Evolutionary conservation across 805 yeast species (phyloP).

Genomic region (Torulaspora delbrueckii): DNA sequence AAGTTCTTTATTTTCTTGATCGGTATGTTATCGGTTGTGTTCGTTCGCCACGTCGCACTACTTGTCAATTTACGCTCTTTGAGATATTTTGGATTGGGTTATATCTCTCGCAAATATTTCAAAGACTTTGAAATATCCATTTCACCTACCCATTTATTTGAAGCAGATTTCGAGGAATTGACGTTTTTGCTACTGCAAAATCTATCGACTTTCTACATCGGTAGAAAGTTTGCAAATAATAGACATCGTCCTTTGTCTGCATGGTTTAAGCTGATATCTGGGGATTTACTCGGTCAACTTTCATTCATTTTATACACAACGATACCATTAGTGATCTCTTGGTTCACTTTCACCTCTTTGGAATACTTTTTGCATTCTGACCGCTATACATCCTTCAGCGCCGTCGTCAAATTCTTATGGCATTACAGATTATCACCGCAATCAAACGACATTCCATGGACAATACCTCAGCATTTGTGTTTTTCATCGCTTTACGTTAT

Average conservation of each 20-base stretch:
- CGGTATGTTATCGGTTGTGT: slow-evolving; percentile 3
- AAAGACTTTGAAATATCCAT: slow-evolving; percentile 2
- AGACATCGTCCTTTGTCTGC: slow-evolving; percentile 10
- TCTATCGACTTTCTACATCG: slow-evolving; percentile 3
- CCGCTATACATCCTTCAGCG: slow-evolving; percentile 17
- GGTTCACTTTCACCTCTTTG: slow-evolving; percentile 13
- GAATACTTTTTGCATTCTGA: slow-evolving; percentile 19
- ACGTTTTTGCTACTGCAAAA: slow-evolving; percentile 1
- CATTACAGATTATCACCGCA: slow-evolving; percentile 13
- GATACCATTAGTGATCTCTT: slow-evolving; percentile 14
- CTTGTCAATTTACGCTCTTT: slow-evolving; percentile 9
- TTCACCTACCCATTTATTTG: slow-evolving; percentile 1
- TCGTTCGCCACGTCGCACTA: slow-evolving; percentile 1
- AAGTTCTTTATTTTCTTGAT: slow-evolving; percentile 7
- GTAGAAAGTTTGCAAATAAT: slow-evolving; percentile 4
- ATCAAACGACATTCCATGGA: slow-evolving; percentile 17
- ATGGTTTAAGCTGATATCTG: slow-evolving; percentile 6
- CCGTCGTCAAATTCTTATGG: slow-evolving; percentile 15
- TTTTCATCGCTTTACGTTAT: slow-evolving; percentile 12
- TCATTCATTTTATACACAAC: slow-evolving; percentile 11
- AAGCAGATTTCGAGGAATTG: neutral
- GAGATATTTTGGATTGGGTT: slow-evolving; percentile 8
- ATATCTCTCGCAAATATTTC: slow-evolving; percentile 6
- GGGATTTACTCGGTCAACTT: slow-evolving; percentile 7
- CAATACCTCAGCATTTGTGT: slow-evolving; percentile 17